Base-by-base conservation (phyloP, 208 protist genomes). In the Wallacemonas sp. region DNA sequence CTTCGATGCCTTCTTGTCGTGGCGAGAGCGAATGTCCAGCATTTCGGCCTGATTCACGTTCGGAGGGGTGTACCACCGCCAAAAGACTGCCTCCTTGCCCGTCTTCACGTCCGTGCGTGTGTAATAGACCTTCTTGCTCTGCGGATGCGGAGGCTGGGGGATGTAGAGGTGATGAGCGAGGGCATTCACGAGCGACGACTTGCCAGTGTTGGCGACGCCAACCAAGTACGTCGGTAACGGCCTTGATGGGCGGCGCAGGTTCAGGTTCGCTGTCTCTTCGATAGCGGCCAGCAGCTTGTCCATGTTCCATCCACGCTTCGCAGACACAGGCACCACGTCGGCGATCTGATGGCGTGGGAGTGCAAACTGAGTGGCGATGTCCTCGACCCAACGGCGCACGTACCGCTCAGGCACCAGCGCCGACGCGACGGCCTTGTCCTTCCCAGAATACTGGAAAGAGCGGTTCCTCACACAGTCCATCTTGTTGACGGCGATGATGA, bases 171-270 rank as follows among this genome's bases (percentile, higher is more conserved):
- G 63, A 54, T 94, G 88, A 26, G 91, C 91, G 45, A 97, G 79
- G 21, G 89, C 88, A 68, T 97, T 97, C 46, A 97, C 88, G 22
- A 97, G 74, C n/a, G 91, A 97, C 33, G 91, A 97, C 87, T 97
- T 97, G 19, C 91, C 91, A 12, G 92, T 86, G 75, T 97, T 97
- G 15, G 91, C 86, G 9, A 85, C 87, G 6, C 91, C 91, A 24
- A 94, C 84, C 63, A 97, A 89, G 68, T 97, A 97, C 29, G 91
- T 94, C 21, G 82, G 82, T 22, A 93, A 73, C 3, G 91, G 91
- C 57, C 81, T 78, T 59, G 69, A 62, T 3, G 86, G 80, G 3
- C 87, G 91, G 6, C 70, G 70, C 45, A 95, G 66, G 63, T 89
- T 94, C 4, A 95, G 64, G 66, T 97, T 97, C 5, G 91, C 75